Conservation (phyloP, 345 rosid species). For the Limnanthes douglasii region DNA sequence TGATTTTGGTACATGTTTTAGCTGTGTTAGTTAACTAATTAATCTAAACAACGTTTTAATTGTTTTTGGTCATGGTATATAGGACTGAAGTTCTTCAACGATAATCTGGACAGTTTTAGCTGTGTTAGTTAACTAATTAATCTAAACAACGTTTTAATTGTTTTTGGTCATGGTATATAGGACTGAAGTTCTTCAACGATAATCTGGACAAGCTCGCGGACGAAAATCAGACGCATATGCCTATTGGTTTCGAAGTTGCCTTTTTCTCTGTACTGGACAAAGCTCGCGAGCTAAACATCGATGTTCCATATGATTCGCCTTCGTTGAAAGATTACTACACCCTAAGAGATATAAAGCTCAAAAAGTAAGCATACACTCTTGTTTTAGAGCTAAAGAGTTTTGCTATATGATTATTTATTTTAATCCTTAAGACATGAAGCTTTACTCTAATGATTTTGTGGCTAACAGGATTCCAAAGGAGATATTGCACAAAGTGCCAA, state of each 20-base stretch:
- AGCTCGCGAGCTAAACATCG: slow-evolving; percentile 39
- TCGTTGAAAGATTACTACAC: slow-evolving; percentile 35
- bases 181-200: slow-evolving; percentile 42
- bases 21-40: no score
- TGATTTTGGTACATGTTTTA: no score
- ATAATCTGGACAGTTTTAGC: no score
- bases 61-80: no score
- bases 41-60: no score
- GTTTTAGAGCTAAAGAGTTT: background rate
- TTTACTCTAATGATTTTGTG: no score
- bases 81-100: no score
- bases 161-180: no score
- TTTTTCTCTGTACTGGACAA: slow-evolving; percentile 69
- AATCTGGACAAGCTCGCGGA: slow-evolving; percentile 51
- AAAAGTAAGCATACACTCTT: slow-evolving; percentile 41
- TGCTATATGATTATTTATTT: background rate
- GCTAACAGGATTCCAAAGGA: slow-evolving; percentile 92
- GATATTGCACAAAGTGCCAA: slow-evolving; percentile 73
- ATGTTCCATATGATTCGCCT: slow-evolving; percentile 43
- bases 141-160: no score
- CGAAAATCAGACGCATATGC: slow-evolving; percentile 80
- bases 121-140: no score
- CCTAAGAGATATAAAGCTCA: slow-evolving; percentile 59
- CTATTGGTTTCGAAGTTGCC: slow-evolving; percentile 90
- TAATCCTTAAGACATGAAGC: no score